Percentiles rank a stretch among this genome's conserved stretches.
Evolutionary conservation across 2,329 filamentous ascomycete genomes (phyloP).

Genomic region (Colletotrichum eleusines): DNA sequence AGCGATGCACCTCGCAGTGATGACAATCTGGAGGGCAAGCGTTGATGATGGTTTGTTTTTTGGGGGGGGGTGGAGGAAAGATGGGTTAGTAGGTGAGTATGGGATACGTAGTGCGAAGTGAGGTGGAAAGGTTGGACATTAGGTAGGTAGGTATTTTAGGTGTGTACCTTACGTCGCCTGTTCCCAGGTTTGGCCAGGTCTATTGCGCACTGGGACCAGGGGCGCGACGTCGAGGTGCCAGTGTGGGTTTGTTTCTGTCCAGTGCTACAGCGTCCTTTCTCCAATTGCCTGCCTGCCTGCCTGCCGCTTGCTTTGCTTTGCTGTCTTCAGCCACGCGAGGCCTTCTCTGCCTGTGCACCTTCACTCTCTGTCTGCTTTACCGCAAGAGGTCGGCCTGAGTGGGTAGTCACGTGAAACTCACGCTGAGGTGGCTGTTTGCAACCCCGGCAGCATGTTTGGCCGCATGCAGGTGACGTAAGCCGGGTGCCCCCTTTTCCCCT

Average conservation of each 20-base stretch:
- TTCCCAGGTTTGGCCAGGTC: conserved; percentile 11
- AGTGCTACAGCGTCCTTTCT: background rate
- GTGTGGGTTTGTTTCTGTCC: conserved; percentile 11
- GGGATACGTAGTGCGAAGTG: conserved; percentile 41
- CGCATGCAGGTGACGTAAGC: conserved; percentile 38
- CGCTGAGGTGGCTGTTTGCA: conserved; percentile 38
- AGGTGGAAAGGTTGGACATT: conserved; percentile 33
- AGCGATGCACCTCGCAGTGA: conserved; percentile 42
- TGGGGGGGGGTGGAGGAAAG: conserved; percentile 39
- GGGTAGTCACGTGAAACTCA: conserved; percentile 33
- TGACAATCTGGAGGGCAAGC: conserved; percentile 44
- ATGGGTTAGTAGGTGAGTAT: conserved; percentile 23
- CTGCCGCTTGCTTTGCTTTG: conserved; percentile 5
- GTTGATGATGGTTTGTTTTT: conserved; percentile 42
- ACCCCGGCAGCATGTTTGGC: conserved; percentile 22
- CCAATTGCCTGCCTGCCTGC: conserved; percentile 5
- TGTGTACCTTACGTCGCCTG: background rate
- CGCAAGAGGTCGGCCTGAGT: background rate
- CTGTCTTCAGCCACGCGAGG: conserved; percentile 27
- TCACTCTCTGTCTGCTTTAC: background rate
- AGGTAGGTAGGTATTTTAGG: too few relatives aligned
- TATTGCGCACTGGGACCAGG: conserved; percentile 3
- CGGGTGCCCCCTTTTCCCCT: too few relatives aligned
- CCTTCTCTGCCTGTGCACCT: conserved; percentile 12
- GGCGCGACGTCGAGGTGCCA: conserved; percentile 2